A percentile compares a stretch with the other conserved stretches of the same genome.
These are phyloP conservation scores for Fragilaria radians DNA, from an alignment of 108 stramenopile genomes.

Conservation along the genomic window DNA sequence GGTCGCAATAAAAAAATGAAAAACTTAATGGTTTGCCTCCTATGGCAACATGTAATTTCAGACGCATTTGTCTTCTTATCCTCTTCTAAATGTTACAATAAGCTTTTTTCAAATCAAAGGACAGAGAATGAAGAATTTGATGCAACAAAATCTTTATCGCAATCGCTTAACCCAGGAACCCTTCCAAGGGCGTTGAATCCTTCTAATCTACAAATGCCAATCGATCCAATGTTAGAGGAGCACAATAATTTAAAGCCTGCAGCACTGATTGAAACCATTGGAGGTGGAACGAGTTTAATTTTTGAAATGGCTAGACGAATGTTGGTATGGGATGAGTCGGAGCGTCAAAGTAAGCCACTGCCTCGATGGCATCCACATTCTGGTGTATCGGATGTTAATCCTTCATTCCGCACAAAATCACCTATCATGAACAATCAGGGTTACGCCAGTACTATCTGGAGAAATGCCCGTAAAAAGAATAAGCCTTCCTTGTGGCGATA, in stretches of 20 bases:
- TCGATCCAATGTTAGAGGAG: neutral
- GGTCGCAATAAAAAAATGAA: too few species aligned
- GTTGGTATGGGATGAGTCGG: slow-evolving; percentile 31
- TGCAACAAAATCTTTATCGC: too few species aligned
- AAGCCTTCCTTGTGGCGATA: slow-evolving; percentile 72
- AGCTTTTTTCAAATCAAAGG: too few species aligned
- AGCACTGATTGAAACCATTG: slow-evolving; percentile 25
- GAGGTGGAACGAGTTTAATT: slow-evolving; percentile 58
- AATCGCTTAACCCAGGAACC: too few species aligned
- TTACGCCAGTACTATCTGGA: slow-evolving; percentile 57
- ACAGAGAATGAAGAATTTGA: too few species aligned
- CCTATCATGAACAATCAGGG: slow-evolving; percentile 76
- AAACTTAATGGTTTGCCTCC: too few species aligned
- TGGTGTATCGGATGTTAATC: slow-evolving; percentile 58
- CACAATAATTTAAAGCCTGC: neutral
- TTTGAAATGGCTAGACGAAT: slow-evolving; percentile 70
- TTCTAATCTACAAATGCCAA: neutral
- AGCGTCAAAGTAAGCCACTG: slow-evolving; percentile 2
- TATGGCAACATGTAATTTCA: too few species aligned
- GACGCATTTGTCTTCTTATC: too few species aligned
- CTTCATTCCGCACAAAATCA: slow-evolving; percentile 58
- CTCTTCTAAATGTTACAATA: too few species aligned
- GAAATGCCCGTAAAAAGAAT: slow-evolving; percentile 68
- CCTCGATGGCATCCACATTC: slow-evolving; percentile 60
- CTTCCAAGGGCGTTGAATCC: neutral